Percentiles rank a stretch among this genome's conserved stretches.
phyloP scores from a whole-genome alignment of 768 basidiomycete genomes.

The Boletellus ananas region DNA sequence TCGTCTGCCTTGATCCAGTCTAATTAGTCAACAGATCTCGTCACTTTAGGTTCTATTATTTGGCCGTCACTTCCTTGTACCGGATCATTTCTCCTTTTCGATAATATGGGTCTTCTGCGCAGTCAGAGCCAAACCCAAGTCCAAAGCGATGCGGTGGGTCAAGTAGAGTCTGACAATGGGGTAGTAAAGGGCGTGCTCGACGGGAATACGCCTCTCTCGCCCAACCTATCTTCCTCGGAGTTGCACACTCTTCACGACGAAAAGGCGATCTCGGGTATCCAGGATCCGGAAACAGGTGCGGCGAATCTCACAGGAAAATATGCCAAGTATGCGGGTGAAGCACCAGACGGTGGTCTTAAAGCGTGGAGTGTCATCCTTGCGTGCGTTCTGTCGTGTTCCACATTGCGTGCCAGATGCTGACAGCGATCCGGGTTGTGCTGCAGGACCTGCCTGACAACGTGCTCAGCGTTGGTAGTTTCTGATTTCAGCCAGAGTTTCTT shows the following conservation, averaged over 20 bases:
- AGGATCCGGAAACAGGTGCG: conserved; percentile 7
- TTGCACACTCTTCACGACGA: conserved; percentile 13
- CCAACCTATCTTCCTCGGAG: not conserved
- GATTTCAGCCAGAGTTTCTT: not conserved
- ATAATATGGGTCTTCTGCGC: conserved; percentile 1
- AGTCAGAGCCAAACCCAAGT: not conserved
- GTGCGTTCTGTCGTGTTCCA: conserved; percentile 11
- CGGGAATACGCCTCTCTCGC: not conserved
- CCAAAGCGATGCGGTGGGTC: not conserved
- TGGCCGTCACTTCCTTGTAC: no score
- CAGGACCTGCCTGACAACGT: conserved; percentile 28
- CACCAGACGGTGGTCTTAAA: conserved; percentile 30
- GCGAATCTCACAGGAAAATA: conserved; percentile 8
- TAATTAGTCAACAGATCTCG: not conserved
- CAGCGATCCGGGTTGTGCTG: not conserved
- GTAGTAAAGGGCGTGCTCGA: no score
- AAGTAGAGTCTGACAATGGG: not conserved
- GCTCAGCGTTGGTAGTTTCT: conserved; percentile 37
- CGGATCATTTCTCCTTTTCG: not conserved
- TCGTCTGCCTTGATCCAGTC: no score
- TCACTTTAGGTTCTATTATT: not conserved
- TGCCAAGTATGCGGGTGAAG: conserved; percentile 16
- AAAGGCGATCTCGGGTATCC: not conserved
- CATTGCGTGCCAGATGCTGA: not conserved
- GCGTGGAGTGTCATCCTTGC: conserved; percentile 30